Base-by-base conservation (phyloP, 1,284 basidiomycete genomes). In the Puccinia hordei region DNA sequence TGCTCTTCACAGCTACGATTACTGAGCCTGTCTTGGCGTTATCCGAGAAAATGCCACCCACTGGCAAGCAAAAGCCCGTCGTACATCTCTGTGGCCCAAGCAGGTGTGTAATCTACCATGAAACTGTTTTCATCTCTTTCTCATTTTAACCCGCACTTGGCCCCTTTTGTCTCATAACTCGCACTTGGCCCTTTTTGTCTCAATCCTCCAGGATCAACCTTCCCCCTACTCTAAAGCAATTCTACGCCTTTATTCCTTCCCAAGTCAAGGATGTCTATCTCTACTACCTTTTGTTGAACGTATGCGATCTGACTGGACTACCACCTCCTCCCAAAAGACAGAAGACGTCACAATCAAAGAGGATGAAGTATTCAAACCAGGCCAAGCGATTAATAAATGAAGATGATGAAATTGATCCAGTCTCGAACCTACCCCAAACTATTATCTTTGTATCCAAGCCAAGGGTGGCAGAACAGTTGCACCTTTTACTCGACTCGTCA, bases 181-280 rank as follows among this genome's bases (percentile, higher is more conserved):
- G 59, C 66, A 33, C 57, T 41, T 76, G 78, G 13, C 27, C 38
- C 55, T 61, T 65, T 81, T 41, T 35, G 46, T 17, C 65, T 76
- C 55, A 8, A 63, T n/a, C 30, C 35, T 53, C 38, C 83, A 95
- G 93, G 44, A 90, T 93, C 38, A 91, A 95, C 85, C 98, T 86
- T 4, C 97, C 13, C 90, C 96, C 57, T 88, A 91, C 77, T 90
- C 88, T 99, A 74, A 91, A 92, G 83, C 97, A 99, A 83, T 87
- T 91, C 83, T 99, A 96, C 86, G 87, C 98, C 81, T 92, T 99
- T 82, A 91, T 97, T 53, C 97, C 97, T 0, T 95, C 93, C 0
- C 95, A 98, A 85, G 91, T 98, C 73, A 91, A 95, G 82, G 97
- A 99, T 87, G 88, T 90, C 8, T 98, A 99, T 87, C 90, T 99